phyloP scores from a whole-genome alignment of 169 alveolate species.

The Fabrea salina region DNA sequence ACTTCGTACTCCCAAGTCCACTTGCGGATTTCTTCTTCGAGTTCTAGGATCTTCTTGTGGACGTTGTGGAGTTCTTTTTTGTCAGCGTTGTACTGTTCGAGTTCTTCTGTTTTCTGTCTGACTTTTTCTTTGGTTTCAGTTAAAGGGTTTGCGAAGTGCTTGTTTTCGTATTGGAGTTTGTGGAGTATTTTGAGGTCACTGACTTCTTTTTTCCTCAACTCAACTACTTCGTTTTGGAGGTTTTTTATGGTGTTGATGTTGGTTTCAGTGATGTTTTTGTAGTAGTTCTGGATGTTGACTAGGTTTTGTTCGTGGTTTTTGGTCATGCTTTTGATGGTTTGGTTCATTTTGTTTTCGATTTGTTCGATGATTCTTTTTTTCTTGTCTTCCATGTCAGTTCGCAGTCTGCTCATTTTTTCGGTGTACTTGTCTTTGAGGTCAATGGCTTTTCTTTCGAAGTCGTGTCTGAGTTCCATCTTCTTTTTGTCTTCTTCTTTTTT shows the following conservation, averaged over 20 bases:
- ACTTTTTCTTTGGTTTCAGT: conserved; percentile 61
- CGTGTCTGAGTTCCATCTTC: conserved; percentile 64
- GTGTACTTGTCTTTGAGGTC: conserved; percentile 76
- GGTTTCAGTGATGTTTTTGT: conserved; percentile 84
- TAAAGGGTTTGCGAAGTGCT: conserved; percentile 68
- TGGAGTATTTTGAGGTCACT: conserved; percentile 50
- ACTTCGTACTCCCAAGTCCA: conserved; percentile 83
- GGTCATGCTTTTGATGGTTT: conserved; percentile 65
- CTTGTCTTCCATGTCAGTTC: conserved; percentile 80
- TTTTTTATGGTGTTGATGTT: conserved; percentile 83
- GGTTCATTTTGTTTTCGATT: conserved; percentile 63
- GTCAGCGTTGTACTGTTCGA: conserved; percentile 52
- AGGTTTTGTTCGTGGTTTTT: conserved; percentile 71
- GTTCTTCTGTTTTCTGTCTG: conserved; percentile 49
- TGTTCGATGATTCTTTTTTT: conserved; percentile 58
- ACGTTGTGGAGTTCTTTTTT: conserved; percentile 52
- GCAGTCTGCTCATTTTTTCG: conserved; percentile 68
- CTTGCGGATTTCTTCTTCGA: conserved; percentile 60
- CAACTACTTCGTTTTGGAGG: conserved; percentile 75
- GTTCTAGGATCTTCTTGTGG: conserved; percentile 51
- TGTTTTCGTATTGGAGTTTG: conserved; percentile 60
- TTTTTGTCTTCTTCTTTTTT: conserved; percentile 77
- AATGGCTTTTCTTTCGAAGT: conserved; percentile 80
- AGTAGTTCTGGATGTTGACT: conserved; percentile 84
- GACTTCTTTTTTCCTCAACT: conserved; percentile 57